These are phyloP conservation scores for Borealophlyctis nickersoniae DNA, from an alignment of 192 early-diverging fungal species.

Conservation along the genomic window DNA sequence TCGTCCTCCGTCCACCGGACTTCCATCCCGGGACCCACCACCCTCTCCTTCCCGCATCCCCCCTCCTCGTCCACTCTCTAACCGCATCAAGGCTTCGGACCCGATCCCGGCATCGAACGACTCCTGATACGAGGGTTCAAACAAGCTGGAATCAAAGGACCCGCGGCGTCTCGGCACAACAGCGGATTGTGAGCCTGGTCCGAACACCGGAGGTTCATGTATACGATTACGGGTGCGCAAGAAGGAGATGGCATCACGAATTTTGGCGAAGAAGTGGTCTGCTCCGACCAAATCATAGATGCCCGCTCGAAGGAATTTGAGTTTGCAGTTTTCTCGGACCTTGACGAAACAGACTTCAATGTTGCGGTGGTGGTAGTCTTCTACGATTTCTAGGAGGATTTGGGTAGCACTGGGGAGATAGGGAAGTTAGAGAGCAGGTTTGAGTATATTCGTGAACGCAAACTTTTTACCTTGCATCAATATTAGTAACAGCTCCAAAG, in stretches of 20 bases:
- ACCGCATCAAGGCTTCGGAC: no score
- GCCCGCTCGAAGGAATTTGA: slow-evolving; percentile 71
- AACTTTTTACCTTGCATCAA: slow-evolving; percentile 78
- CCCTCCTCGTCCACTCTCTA: no score
- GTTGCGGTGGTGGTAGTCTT: slow-evolving; percentile 72
- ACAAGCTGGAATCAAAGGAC: no score
- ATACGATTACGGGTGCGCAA: not conserved
- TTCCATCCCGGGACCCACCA: no score
- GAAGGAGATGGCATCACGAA: slow-evolving; percentile 50
- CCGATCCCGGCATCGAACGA: no score
- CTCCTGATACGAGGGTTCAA: no score
- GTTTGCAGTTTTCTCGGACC: slow-evolving; percentile 67
- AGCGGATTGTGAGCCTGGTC: no score
- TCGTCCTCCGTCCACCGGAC: no score
- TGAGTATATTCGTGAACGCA: not conserved
- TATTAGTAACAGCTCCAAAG: slow-evolving; percentile 76
- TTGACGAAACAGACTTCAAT: slow-evolving; percentile 93
- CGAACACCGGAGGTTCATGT: no score
- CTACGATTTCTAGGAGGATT: slow-evolving; percentile 87
- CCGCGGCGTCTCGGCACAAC: no score
- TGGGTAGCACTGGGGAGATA: slow-evolving; percentile 62
- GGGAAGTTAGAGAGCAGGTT: slow-evolving; percentile 11
- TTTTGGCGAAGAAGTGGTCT: slow-evolving; percentile 67
- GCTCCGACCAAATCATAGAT: slow-evolving; percentile 60
- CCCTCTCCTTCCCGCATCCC: no score